Conservation (phyloP, 2,329 filamentous ascomycete species). For the Ploettnerulaceae sp. region DNA sequence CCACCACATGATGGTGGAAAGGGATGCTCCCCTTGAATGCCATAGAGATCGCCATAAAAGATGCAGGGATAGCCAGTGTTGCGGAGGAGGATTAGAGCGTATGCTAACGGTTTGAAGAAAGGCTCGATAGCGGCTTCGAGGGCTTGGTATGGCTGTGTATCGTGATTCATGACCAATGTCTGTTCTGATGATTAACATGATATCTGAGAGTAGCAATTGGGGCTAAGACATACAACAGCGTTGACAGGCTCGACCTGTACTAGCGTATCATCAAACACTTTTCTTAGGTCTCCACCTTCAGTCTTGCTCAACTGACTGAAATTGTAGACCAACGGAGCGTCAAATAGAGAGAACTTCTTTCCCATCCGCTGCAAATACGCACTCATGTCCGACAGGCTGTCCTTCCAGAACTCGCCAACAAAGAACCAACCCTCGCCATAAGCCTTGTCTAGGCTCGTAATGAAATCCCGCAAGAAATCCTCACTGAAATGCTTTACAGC, state of each 20-base stretch:
- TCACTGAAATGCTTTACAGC: constrained; percentile 69
- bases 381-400: constrained; percentile 50
- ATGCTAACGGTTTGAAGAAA: constrained; percentile 68
- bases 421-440: constrained; percentile 54
- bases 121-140: constrained; percentile 56
- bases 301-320: constrained; percentile 57
- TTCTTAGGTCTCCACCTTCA: constrained; percentile 54
- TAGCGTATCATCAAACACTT: constrained; percentile 57
- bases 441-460: constrained; percentile 48
- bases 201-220: not conserved
- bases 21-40: constrained; percentile 45
- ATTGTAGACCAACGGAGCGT: constrained; percentile 64
- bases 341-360: constrained; percentile 57
- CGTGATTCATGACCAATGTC: constrained; percentile 69
- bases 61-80: constrained; percentile 59
- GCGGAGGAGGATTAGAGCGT: constrained; percentile 65
- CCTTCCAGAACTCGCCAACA: constrained; percentile 66
- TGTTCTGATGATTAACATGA: constrained; percentile 23
- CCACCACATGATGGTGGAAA: constrained; percentile 49
- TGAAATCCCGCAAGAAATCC: constrained; percentile 61
- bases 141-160: constrained; percentile 61
- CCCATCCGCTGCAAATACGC: constrained; percentile 54
- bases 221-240: constrained; percentile 46
- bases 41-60: constrained; percentile 68
- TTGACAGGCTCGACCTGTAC: constrained; percentile 49